Percentiles rank a stretch among this genome's conserved stretches.
These are phyloP conservation scores for Capronia americana DNA, from an alignment of 2,329 filamentous ascomycete genomes.

Conservation along the genomic window DNA sequence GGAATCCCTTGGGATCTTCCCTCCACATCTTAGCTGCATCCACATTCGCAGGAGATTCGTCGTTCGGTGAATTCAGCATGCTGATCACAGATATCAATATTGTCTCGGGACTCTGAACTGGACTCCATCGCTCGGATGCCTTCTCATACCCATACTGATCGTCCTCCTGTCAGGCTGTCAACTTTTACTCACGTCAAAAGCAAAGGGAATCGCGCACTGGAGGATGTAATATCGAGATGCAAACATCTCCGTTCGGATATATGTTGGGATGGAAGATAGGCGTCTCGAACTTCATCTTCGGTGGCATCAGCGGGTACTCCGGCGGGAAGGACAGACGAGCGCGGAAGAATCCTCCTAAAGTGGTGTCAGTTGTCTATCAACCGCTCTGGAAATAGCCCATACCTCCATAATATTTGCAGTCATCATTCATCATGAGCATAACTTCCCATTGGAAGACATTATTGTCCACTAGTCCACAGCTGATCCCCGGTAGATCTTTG, in stretches of 20 bases:
- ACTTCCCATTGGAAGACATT: conserved; percentile 98
- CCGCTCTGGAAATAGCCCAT: conserved; percentile 42
- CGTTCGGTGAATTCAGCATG: conserved; percentile 89
- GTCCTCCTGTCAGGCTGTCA: conserved; percentile 62
- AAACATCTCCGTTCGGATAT: conserved; percentile 83
- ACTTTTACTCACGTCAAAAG: not conserved
- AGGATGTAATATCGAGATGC: conserved; percentile 95
- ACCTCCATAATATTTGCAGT: conserved; percentile 94
- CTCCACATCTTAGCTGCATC: conserved; percentile 90
- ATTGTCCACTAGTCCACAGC: conserved; percentile 83
- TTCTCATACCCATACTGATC: conserved; percentile 93
- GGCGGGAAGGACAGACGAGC: conserved; percentile 81
- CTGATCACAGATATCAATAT: conserved; percentile 92
- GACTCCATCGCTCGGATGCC: conserved; percentile 88
- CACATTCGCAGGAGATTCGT: conserved; percentile 93
- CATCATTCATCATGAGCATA: conserved; percentile 97
- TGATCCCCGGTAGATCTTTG: conserved; percentile 92
- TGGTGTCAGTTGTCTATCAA: conserved; percentile 7
- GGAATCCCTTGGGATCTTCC: conserved; percentile 79
- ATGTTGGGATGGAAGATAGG: conserved; percentile 90
- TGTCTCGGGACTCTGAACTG: conserved; percentile 93
- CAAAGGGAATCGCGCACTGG: conserved; percentile 52
- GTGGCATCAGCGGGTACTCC: conserved; percentile 86
- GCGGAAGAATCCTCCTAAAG: conserved; percentile 85
- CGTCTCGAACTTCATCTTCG: conserved; percentile 82